Evolutionary conservation across 2,329 filamentous ascomycete genomes (phyloP).

Genomic region (Diaporthe caulivora): DNA sequence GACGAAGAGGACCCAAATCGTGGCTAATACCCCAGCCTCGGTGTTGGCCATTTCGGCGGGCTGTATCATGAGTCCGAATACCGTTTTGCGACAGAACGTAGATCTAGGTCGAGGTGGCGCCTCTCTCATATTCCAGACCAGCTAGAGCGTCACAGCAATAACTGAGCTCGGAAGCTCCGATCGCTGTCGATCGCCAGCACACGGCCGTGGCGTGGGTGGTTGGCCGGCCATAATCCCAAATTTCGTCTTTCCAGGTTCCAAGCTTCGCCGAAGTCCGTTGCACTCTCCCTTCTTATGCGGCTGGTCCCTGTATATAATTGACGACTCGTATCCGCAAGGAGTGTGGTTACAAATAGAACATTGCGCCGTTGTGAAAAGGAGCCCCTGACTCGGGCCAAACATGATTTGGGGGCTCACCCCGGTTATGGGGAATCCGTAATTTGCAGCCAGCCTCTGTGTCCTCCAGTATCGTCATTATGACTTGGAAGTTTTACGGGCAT

Average conservation of each 20-base stretch:
- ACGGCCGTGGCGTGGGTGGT: conserved; percentile 5
- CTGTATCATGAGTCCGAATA: neutral
- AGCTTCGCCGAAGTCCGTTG: conserved; percentile 28
- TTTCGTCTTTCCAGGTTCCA: conserved; percentile 22
- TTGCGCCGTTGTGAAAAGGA: neutral
- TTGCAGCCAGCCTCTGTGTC: neutral
- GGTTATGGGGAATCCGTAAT: neutral
- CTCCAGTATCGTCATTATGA: conserved; percentile 6
- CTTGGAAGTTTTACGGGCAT: neutral
- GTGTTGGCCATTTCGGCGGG: conserved; percentile 6
- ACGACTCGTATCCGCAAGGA: conserved; percentile 16
- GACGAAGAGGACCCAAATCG: conserved; percentile 22
- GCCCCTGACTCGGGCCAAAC: conserved; percentile 12
- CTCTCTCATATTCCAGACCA: conserved; percentile 7
- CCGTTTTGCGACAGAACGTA: neutral
- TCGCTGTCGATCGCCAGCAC: neutral
- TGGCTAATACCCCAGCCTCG: conserved; percentile 12
- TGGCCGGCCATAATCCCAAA: conserved; percentile 14
- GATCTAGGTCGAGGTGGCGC: neutral
- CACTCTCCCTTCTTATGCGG: neutral
- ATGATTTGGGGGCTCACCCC: neutral
- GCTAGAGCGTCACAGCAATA: neutral
- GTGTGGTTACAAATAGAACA: conserved; percentile 17
- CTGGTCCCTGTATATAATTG: conserved; percentile 14
- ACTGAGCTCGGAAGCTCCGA: conserved; percentile 12